Base-by-base conservation (phyloP, 139 green algal genomes). In the Asterochloris erici region DNA sequence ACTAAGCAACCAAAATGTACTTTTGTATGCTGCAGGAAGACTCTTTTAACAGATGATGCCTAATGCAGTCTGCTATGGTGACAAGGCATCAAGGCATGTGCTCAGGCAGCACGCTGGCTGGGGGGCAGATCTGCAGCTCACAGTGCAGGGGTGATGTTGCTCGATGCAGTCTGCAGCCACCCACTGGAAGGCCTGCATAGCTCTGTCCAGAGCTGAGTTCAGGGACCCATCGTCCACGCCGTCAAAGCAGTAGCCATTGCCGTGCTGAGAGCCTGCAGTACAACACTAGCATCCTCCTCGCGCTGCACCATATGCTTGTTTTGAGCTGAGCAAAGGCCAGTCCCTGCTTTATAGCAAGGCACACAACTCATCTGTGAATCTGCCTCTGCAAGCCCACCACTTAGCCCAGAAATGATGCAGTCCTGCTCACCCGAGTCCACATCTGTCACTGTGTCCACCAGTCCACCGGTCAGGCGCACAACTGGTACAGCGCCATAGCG, bases 211-310 rank as follows among this genome's bases (percentile, higher is more conserved):
- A 14, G 93, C 92, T 29, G 68, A 81, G 77, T 94, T 81, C 79
- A 97, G 69, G 13, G 87, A 87, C 23, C 77, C 86, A 66, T 96
- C 93, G 79, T 98, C 93, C 21, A 91, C 85, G 73, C 95, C 96
- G 68, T 95, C 90, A 85, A 99, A 99, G n/a, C 89, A 87, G 86
- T 92, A 98, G 54, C 95, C 95, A 81, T 96, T 98, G 23, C 16
- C 79, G 14, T 73, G 14, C 54, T 54, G 4, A 21, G 23, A 26
- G 19, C 66, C 47, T n/a, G 62, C 26, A 66, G 63, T 4, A 75
- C 61, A 82, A 78, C 79, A 62, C 4, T 4, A 24, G 66, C 6
- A 9, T 73, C 4, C 21, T 54, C 38, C 38, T 54, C 38, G 38
- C 38, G 38, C 38, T 54, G 38, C 38, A 54, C 38, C 6, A 54